Percentiles rank a stretch among this genome's conserved stretches.
These are phyloP conservation scores for Lichtheimia corymbifera DNA, from an alignment of 371 early-diverging fungal species.

Conservation along the genomic window DNA sequence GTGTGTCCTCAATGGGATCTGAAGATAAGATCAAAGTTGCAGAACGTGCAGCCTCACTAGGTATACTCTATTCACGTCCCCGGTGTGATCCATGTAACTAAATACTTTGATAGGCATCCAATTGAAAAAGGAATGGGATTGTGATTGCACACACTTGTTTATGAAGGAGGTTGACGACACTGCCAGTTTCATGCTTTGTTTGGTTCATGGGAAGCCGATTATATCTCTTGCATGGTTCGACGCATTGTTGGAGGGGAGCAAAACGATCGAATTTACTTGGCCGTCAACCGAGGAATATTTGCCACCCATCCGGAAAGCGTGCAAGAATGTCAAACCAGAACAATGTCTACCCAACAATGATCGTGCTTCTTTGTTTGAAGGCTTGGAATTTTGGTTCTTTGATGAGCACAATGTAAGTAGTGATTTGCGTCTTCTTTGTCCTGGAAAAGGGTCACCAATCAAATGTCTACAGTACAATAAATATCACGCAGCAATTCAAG, in stretches of 20 bases:
- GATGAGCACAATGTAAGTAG: slow-evolving; percentile 4
- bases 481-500: slow-evolving; percentile 1
- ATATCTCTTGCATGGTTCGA: slow-evolving; percentile 5
- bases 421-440: no score
- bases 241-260: background rate
- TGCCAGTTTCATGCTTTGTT: background rate
- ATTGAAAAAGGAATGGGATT: slow-evolving; percentile 9
- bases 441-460: no score
- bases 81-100: background rate
- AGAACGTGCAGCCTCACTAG: background rate
- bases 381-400: slow-evolving; percentile 6
- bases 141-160: slow-evolving; percentile 2
- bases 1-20: slow-evolving; percentile 3
- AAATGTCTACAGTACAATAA: background rate
- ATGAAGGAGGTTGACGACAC: slow-evolving; percentile 8
- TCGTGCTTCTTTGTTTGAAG: slow-evolving; percentile 2
- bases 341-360: background rate
- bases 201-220: background rate
- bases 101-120: background rate
- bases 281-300: background rate
- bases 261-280: background rate
- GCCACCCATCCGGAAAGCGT: background rate
- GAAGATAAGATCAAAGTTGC: background rate
- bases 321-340: slow-evolving; percentile 2
- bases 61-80: background rate